These are phyloP conservation scores for Tagetes patula DNA, from an alignment of 129 eudicot species.

Conservation along the genomic window DNA sequence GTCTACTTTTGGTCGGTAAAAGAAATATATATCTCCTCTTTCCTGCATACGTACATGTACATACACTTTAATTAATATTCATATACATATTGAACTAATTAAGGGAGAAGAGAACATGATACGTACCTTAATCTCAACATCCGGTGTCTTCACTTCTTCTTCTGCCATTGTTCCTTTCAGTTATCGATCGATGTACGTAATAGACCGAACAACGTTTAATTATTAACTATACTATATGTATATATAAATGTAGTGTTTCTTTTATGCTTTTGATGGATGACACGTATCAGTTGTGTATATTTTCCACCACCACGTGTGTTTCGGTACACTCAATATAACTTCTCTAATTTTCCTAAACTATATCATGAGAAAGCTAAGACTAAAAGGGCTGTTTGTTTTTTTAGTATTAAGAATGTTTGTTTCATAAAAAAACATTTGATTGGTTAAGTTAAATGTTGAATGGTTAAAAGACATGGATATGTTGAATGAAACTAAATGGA, in stretches of 20 bases:
- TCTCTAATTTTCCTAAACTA: no score
- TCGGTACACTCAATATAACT: not conserved
- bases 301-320: not conserved
- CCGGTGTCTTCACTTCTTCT: not conserved
- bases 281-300: not conserved
- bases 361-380: not conserved
- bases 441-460: no score
- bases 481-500: no score
- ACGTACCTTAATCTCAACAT: constrained; percentile 13
- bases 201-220: not conserved
- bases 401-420: no score
- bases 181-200: not conserved
- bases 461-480: no score
- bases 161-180: not conserved
- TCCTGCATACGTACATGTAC: constrained; percentile 15
- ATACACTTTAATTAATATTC: no score
- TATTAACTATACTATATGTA: not conserved
- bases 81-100: not conserved
- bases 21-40: constrained; percentile 40
- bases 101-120: not conserved
- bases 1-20: constrained; percentile 38
- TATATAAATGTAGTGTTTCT: not conserved
- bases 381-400: no score
- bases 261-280: not conserved
- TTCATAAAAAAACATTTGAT: no score